Evolutionary conservation across 148 eudicot genomes (phyloP), one percentile per base, ranked within the genome.

Genomic region (Vaccinium vitisidaea): DNA sequence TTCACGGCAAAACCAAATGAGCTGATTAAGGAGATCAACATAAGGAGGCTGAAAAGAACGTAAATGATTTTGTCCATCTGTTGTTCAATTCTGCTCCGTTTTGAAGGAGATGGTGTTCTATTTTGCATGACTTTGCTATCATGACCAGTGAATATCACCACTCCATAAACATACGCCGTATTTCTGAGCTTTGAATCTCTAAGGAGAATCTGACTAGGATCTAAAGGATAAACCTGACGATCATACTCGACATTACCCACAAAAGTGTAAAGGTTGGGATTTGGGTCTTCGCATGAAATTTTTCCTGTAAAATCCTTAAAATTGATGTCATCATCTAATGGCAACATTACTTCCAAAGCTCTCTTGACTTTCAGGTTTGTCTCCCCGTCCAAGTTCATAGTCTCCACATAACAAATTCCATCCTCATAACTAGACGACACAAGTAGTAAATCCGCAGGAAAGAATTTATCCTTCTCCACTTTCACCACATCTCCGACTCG

Each of bases 301-400:
- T 77, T 91, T 30, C 92, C 98, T 7, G 50, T 84, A 82, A 94
- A 93, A 54, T 90, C 92, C 83, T 89, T 93, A 67, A 93, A 96
- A 67, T 21, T 18, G 80, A 36, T 84, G 85, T 94, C 98, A 18
- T 94, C 93, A n/a, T 92, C 97, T n/a, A 92, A 83, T 48, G 92
- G 75, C 67, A 93, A 80, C 11, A 97, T 94, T 78, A 90, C 92
- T 90, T 96, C 99, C 81, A 93, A 71, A 73, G 97, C 89, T 86
- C 97, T 93, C 87, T 95, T 96, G 27, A 94, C 92, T 85, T 96
- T 96, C 84, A 96, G 90, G 85, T 96, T 96, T n/a, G 99, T 96
- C 90, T 96, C 99, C 30, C 99, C 99, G 83, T 97, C 99, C 86
- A 97, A 87, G 82, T 97, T 97, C 99, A 97, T 97, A 54, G 99